Conservation (phyloP, 768 basidiomycete genomes). For the Asterophora lycoperdoides region DNA sequence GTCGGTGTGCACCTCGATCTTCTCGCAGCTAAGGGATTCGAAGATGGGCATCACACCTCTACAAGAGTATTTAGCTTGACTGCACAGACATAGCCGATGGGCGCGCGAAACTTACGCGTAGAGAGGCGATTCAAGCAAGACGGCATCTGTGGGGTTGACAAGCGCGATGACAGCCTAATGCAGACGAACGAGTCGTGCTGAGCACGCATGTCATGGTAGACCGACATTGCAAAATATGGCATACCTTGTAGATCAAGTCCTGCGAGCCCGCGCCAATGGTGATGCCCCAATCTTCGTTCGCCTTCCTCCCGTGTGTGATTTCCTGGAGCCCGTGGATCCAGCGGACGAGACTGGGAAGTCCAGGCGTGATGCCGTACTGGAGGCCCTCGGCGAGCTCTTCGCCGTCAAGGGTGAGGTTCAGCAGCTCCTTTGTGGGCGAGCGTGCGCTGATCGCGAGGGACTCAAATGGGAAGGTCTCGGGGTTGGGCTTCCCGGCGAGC, state of each 20-base stretch:
- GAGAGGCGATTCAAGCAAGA: slow-evolving; percentile 74
- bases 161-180: slow-evolving; percentile 40
- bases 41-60: slow-evolving; percentile 65
- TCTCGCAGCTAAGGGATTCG: slow-evolving; percentile 43
- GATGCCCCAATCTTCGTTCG: slow-evolving; percentile 67
- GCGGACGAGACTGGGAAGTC: slow-evolving; percentile 53
- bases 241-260: slow-evolving; percentile 83
- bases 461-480: slow-evolving; percentile 82
- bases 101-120: slow-evolving; percentile 47
- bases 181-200: neutral
- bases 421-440: slow-evolving; percentile 39
- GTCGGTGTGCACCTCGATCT: slow-evolving; percentile 70
- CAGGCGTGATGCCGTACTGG: slow-evolving; percentile 72
- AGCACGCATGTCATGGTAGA: neutral
- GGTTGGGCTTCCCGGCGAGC: slow-evolving; percentile 88
- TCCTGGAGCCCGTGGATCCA: slow-evolving; percentile 78
- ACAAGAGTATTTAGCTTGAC: slow-evolving; percentile 1
- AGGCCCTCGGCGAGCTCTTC: slow-evolving; percentile 61
- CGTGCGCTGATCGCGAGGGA: slow-evolving; percentile 62
- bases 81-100: slow-evolving; percentile 9
- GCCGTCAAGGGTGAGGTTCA: slow-evolving; percentile 53
- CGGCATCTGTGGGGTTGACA: slow-evolving; percentile 69
- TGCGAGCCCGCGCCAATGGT: slow-evolving; percentile 83
- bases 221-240: neutral
- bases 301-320: slow-evolving; percentile 56